These are phyloP conservation scores for Hibiscus mutabilis DNA, from an alignment of 345 rosid species.

Conservation along the genomic window DNA sequence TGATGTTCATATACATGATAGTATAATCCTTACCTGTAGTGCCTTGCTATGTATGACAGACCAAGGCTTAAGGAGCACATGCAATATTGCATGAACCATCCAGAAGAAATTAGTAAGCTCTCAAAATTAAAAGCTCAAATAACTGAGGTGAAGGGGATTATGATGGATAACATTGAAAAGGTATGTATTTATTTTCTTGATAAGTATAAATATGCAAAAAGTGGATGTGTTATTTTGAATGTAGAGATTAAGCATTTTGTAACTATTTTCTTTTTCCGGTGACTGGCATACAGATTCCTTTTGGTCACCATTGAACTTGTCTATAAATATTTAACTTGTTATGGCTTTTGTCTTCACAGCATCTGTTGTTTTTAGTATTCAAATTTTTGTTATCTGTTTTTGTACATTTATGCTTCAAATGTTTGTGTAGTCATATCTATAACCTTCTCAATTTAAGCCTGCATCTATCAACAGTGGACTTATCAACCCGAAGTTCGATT, in stretches of 20 bases:
- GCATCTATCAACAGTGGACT: not conserved
- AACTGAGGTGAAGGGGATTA: conserved; percentile 88
- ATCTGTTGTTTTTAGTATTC: not conserved
- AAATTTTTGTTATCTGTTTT: not conserved
- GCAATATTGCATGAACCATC: conserved; percentile 90
- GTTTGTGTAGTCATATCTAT: not conserved
- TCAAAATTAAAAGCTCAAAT: conserved; percentile 84
- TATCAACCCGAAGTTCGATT: not conserved
- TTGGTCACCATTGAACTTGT: not conserved
- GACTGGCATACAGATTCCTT: not conserved
- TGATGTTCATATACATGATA: not conserved
- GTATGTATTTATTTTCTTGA: conserved; percentile 28
- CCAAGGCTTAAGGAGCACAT: conserved; percentile 97
- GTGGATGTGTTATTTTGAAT: not conserved
- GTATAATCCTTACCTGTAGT: not conserved
- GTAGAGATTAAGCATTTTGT: not conserved
- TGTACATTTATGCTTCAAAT: not conserved
- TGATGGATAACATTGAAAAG: conserved; percentile 99
- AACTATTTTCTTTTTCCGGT: not conserved
- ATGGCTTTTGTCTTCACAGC: not conserved
- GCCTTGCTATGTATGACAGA: conserved; percentile 32
- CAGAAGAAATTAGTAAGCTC: conserved; percentile 90
- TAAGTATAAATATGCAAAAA: not conserved
- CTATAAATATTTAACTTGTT: not conserved
- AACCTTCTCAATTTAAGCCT: not conserved